Conservation (phyloP, 202 grass and related monocot genomes). For the Cymbopogon flexuosus region DNA sequence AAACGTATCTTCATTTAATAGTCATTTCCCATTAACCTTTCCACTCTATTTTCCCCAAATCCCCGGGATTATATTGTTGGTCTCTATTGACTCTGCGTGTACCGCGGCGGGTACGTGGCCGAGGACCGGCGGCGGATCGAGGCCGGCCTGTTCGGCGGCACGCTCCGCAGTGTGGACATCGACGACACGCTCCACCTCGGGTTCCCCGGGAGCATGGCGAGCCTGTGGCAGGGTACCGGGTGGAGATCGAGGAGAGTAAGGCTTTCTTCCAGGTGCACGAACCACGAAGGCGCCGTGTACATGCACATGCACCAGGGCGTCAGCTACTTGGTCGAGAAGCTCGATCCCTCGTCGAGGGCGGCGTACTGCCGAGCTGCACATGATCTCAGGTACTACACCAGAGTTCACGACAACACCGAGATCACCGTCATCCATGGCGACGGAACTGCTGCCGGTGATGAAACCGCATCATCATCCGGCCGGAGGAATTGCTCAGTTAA, state of each 20-base stretch:
- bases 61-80: too few species aligned
- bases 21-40: too few species aligned
- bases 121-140: slow-evolving; percentile 48
- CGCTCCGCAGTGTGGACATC: slow-evolving; percentile 40
- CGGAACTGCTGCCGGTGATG: not conserved
- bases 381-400: not conserved
- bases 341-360: not conserved
- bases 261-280: not conserved
- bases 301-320: not conserved
- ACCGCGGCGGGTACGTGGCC: slow-evolving; percentile 16
- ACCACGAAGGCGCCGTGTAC: not conserved
- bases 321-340: not conserved
- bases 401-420: not conserved
- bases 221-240: slow-evolving; percentile 32
- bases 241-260: not conserved
- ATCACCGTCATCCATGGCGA: not conserved
- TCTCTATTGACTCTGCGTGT: not conserved
- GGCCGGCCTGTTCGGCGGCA: slow-evolving; percentile 35
- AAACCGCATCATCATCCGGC: too few species aligned
- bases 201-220: slow-evolving; percentile 20
- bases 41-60: too few species aligned
- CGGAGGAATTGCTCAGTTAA: not conserved
- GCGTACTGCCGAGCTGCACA: not conserved
- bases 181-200: slow-evolving; percentile 58
- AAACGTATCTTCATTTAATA: too few species aligned